Evolutionary conservation across 257 asterid genomes (phyloP).

Genomic region (Solanum pinnatisectum): DNA sequence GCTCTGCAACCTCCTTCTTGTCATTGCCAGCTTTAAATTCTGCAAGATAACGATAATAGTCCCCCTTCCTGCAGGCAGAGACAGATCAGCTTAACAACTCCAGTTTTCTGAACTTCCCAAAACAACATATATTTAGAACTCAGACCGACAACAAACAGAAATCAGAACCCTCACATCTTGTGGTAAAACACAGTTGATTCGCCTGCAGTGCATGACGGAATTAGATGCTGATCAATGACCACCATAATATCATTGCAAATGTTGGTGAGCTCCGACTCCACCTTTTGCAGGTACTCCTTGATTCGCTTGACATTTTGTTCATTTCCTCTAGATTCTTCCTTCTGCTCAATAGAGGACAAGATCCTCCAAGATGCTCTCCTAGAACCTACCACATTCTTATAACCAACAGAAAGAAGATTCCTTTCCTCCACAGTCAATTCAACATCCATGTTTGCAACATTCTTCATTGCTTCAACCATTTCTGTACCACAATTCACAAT

Average conservation of each 20-base stretch:
- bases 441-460: constrained; percentile 62
- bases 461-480: constrained; percentile 85
- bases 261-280: constrained; percentile 64
- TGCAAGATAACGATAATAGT: constrained; percentile 56
- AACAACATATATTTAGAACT: neutral
- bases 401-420: constrained; percentile 84
- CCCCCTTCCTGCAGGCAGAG: constrained; percentile 51
- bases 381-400: constrained; percentile 81
- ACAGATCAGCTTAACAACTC: constrained; percentile 1
- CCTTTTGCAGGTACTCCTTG: constrained; percentile 75
- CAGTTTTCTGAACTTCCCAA: neutral
- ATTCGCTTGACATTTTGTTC: constrained; percentile 68
- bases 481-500: constrained; percentile 23
- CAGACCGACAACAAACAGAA: neutral
- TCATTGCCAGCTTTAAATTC: constrained; percentile 50
- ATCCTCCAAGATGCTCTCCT: constrained; percentile 93
- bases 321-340: constrained; percentile 85
- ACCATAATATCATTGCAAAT: constrained; percentile 66
- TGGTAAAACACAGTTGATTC: constrained; percentile 81
- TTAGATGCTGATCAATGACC: constrained; percentile 78
- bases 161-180: constrained; percentile 51
- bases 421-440: constrained; percentile 81
- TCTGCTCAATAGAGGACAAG: constrained; percentile 81
- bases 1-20: constrained; percentile 57
- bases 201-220: constrained; percentile 67